Evolutionary conservation across 2,329 filamentous ascomycete genomes (phyloP).

Genomic region (Venturia effusa): DNA sequence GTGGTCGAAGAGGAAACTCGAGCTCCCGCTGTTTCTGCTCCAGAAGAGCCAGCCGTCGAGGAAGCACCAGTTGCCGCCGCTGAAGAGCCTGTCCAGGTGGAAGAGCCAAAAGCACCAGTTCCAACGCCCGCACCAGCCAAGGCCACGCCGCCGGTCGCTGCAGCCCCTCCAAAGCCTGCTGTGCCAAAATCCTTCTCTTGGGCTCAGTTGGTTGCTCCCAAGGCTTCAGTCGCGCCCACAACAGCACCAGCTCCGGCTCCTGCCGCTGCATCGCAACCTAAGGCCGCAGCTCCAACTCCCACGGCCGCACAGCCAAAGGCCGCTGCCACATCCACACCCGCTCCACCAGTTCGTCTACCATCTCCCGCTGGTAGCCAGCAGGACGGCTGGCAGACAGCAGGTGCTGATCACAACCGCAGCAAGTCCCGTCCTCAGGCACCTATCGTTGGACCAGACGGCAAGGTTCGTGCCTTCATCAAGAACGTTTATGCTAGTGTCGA

Average conservation of each 20-base stretch:
- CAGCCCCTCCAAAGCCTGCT: conserved; percentile 44
- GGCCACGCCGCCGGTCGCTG: conserved; percentile 40
- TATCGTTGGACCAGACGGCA: conserved; percentile 50
- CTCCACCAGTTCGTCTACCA: conserved; percentile 25
- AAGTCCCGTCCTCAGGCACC: conserved; percentile 64
- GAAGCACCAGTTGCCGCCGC: conserved; percentile 14
- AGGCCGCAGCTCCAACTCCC: conserved; percentile 25
- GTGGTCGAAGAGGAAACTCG: conserved; percentile 26
- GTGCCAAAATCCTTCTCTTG: conserved; percentile 47
- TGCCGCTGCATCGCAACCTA: conserved; percentile 19
- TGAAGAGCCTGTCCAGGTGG: conserved; percentile 26
- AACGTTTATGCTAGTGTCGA: conserved; percentile 86
- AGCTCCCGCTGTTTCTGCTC: conserved; percentile 19
- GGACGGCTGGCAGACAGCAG: conserved; percentile 83
- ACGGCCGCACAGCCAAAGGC: conserved; percentile 16
- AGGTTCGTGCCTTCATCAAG: conserved; percentile 74
- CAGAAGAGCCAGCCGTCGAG: conserved; percentile 15
- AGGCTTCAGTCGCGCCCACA: conserved; percentile 30
- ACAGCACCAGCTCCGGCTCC: conserved; percentile 20
- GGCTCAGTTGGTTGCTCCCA: conserved; percentile 55
- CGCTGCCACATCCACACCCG: conserved; percentile 16
- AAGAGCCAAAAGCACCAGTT: conserved; percentile 49
- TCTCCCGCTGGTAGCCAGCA: conserved; percentile 29
- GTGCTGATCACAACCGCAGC: conserved; percentile 66
- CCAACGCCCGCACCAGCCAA: conserved; percentile 47